Evolutionary conservation across 2,329 filamentous ascomycete genomes (phyloP).

Genomic region (Akanthomyces dipterigenus): DNA sequence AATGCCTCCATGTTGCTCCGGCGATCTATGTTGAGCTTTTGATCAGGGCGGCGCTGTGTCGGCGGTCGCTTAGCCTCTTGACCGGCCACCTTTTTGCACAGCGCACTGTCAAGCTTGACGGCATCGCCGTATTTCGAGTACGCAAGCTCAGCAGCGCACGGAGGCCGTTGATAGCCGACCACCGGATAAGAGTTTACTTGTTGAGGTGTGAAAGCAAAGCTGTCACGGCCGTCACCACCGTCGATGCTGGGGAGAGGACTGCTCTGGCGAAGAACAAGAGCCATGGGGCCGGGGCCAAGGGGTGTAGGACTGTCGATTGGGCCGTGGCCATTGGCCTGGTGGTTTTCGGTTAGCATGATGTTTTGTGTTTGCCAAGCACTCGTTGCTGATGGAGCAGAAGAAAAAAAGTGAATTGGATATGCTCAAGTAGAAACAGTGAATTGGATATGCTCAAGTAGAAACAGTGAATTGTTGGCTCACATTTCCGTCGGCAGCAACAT

Average conservation of each 20-base stretch:
- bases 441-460: background rate
- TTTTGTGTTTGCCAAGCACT: background rate
- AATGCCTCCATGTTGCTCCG: constrained; percentile 55
- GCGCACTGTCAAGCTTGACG: constrained; percentile 44
- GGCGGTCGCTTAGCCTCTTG: constrained; percentile 44
- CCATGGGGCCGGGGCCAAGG: background rate
- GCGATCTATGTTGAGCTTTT: constrained; percentile 48
- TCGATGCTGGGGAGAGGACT: background rate
- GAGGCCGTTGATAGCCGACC: background rate
- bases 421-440: background rate
- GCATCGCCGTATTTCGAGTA: constrained; percentile 38
- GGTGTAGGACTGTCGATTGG: background rate
- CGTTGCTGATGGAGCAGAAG: background rate
- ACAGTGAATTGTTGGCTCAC: background rate
- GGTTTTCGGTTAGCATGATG: background rate
- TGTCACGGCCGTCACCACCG: background rate
- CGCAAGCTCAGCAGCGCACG: constrained; percentile 40
- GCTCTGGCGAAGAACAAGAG: background rate
- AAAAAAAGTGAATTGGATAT: background rate
- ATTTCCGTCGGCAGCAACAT: constrained; percentile 9
- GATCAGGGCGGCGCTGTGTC: constrained; percentile 46
- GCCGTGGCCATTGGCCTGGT: constrained; percentile 14
- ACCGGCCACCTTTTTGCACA: constrained; percentile 47
- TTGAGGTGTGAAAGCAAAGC: background rate
- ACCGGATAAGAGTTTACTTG: background rate